These are phyloP conservation scores for Suillus fuscotomentosus DNA, from an alignment of 768 basidiomycete species.

Conservation along the genomic window DNA sequence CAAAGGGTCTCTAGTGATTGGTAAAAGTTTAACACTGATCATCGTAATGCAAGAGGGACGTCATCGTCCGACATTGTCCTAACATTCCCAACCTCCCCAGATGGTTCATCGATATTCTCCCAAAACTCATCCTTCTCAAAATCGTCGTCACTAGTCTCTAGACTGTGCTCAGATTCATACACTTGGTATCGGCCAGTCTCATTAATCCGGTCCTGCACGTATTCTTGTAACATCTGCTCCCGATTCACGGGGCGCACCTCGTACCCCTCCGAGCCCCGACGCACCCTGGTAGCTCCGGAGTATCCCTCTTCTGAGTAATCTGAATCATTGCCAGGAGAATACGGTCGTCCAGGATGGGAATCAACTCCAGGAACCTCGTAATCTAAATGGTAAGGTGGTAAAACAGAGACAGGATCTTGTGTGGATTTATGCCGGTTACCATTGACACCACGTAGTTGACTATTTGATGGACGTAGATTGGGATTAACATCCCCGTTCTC, in stretches of 20 bases:
- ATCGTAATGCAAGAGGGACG: conserved; percentile 17
- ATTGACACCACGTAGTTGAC: conserved; percentile 31
- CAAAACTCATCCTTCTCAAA: conserved; percentile 15
- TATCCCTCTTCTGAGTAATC: conserved; percentile 32
- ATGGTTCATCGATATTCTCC: neutral
- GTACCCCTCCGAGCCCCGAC: conserved; percentile 81
- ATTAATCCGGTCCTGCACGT: conserved; percentile 52
- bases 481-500: conserved; percentile 79
- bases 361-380: conserved; percentile 43
- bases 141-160: conserved; percentile 42
- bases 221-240: conserved; percentile 61
- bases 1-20: neutral
- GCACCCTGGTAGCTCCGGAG: conserved; percentile 37
- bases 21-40: conserved; percentile 3
- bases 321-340: conserved; percentile 19
- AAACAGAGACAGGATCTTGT: conserved; percentile 40
- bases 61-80: conserved; percentile 19
- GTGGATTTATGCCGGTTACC: conserved; percentile 16
- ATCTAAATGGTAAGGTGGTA: conserved; percentile 80
- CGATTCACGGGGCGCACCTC: conserved; percentile 64
- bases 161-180: conserved; percentile 60
- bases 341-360: conserved; percentile 17
- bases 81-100: conserved; percentile 5
- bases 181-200: conserved; percentile 62
- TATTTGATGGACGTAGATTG: conserved; percentile 61